Base-by-base conservation (phyloP, 768 basidiomycete genomes). In the Asterophora lycoperdoides region DNA sequence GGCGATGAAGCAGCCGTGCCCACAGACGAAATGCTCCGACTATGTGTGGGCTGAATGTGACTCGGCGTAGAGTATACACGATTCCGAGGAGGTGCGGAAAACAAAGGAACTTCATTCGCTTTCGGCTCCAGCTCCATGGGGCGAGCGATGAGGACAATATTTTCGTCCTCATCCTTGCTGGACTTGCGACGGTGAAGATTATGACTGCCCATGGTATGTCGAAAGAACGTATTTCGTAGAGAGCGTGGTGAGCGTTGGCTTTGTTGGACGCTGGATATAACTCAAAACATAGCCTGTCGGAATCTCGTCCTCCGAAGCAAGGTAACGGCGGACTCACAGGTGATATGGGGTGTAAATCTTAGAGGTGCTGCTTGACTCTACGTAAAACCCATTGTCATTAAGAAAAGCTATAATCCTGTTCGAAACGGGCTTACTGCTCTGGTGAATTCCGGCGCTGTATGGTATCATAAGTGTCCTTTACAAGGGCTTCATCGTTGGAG, bases 111-210 rank as follows among this genome's bases (percentile, higher is more conserved):
- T 17, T 54, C 33, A 2, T 59, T 57, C 1, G 36, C 17, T 13
- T 34, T 14, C 8, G 28, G 33, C 13, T 60, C 51, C 1, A 20
- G 35, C 7, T 54, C 50, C 46, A 59, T 57, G 7, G 62, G 60
- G 7, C 58, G 61, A 13, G 64, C 49, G 2, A 61, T 46, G 1
- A 66, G 29, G 6, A 64, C 56, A 0, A 66, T 49, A 6, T 57
- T 64, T n/a, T 70, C 68, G 42, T 65, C 64, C 46, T 67, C 64
- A 46, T 72, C 74, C 50, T 64, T 68, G 58, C 77, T 78, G 4
- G 73, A 70, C 59, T 73, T 76, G 49, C 74, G 68, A 54, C 68
- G 59, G 57, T 78, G 77, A 37, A 60, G 44, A 28, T 55, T 30
- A 8, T 55, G 51, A 14, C 36, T 44, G 14, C 56, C 55, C 58